Evolutionary conservation across 2,329 filamentous ascomycete genomes (phyloP).

Genomic region (Grosmannia serpens): DNA sequence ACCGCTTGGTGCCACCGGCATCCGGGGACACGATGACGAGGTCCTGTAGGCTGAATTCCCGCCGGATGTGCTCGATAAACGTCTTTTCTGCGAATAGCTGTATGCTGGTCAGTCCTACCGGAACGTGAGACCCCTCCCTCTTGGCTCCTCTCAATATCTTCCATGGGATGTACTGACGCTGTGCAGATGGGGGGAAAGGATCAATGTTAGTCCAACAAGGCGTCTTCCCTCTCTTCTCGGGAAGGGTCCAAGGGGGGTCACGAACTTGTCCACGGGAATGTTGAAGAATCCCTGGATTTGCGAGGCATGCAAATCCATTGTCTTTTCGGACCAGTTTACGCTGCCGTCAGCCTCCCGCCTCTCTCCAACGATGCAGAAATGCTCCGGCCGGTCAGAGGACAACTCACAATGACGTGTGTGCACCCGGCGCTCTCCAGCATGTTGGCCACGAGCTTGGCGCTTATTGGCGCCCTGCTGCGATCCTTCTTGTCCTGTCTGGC

Average conservation of each 20-base stretch:
- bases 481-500: conserved; percentile 98
- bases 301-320: conserved; percentile 88
- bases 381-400: conserved; percentile 23
- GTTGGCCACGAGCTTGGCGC: conserved; percentile 88
- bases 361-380: too few relatives aligned
- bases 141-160: too few relatives aligned
- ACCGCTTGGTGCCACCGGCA: conserved; percentile 84
- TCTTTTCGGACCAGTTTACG: conserved; percentile 23
- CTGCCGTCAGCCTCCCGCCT: background rate
- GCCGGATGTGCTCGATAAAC: conserved; percentile 79
- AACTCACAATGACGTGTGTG: conserved; percentile 44
- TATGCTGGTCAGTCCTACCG: conserved; percentile 16
- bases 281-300: conserved; percentile 68
- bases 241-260: background rate
- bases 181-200: too few relatives aligned
- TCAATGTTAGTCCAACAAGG: background rate
- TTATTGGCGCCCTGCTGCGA: conserved; percentile 81
- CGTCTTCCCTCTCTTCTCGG: too few relatives aligned
- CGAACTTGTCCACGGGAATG: conserved; percentile 35
- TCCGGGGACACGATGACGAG: conserved; percentile 91
- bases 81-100: conserved; percentile 89
- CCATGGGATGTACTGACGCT: too few relatives aligned
- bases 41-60: conserved; percentile 61
- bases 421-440: conserved; percentile 93
- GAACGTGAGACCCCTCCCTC: too few relatives aligned